Percentiles rank a stretch among this genome's conserved stretches.
These are phyloP conservation scores for Fusarium drepaniforme DNA, from an alignment of 2,329 filamentous ascomycete species.

Conservation along the genomic window DNA sequence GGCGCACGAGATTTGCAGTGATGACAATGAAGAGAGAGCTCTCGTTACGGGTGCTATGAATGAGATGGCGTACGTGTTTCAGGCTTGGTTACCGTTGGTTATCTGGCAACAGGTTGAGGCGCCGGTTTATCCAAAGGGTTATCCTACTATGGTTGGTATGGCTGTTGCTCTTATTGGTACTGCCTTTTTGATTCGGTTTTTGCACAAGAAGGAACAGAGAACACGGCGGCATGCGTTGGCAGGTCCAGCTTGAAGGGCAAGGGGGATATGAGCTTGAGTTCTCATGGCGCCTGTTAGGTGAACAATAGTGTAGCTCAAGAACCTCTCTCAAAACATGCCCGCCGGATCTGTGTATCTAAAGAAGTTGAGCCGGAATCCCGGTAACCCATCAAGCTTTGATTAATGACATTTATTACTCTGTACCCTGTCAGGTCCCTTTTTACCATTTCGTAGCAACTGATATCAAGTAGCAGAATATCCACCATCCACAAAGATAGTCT, in stretches of 20 bases:
- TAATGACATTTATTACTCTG: no score
- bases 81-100: constrained; percentile 76
- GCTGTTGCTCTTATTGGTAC: constrained; percentile 62
- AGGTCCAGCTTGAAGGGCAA: not conserved
- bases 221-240: constrained; percentile 2
- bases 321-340: not conserved
- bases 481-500: constrained; percentile 51
- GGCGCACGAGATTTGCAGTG: constrained; percentile 64
- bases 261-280: not conserved
- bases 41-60: constrained; percentile 78
- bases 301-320: not conserved
- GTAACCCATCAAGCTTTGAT: no score
- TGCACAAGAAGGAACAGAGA: constrained; percentile 25
- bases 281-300: not conserved
- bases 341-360: not conserved
- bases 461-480: constrained; percentile 47
- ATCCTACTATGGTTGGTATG: constrained; percentile 65
- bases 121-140: constrained; percentile 71
- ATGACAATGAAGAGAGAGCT: constrained; percentile 73
- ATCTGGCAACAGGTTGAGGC: constrained; percentile 76
- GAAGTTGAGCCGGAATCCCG: not conserved
- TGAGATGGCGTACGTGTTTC: constrained; percentile 76
- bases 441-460: not conserved
- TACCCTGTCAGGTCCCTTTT: not conserved
- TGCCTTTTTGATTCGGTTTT: constrained; percentile 58